These are phyloP conservation scores for Penicillium brevicompactum DNA, from an alignment of 2,329 filamentous ascomycete genomes.

Conservation along the genomic window DNA sequence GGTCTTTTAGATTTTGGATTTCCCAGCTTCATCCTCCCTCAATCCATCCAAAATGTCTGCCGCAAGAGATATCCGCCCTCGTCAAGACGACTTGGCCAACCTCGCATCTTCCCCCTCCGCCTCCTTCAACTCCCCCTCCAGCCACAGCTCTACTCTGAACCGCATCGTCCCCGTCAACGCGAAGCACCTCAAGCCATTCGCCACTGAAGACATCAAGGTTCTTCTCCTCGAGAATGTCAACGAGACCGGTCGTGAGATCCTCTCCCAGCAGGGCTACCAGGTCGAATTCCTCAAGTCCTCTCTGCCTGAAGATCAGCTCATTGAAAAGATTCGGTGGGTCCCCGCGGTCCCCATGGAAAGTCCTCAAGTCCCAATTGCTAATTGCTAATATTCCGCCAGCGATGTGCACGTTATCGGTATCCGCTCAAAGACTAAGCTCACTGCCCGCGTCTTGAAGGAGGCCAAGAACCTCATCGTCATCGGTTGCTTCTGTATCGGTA, in stretches of 20 bases:
- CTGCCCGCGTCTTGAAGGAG: constrained; percentile 77
- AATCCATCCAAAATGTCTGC: constrained; percentile 27
- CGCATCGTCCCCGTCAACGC: constrained; percentile 49
- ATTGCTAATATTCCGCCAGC: constrained; percentile 46
- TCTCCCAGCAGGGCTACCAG: constrained; percentile 87
- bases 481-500: constrained; percentile 98
- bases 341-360: not conserved
- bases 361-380: constrained; percentile 9
- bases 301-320: constrained; percentile 86
- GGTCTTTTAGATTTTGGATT: not conserved
- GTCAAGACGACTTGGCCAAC: constrained; percentile 46
- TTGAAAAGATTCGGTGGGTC: constrained; percentile 87
- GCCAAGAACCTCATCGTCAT: constrained; percentile 94
- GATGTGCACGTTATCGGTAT: constrained; percentile 98
- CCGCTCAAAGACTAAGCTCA: constrained; percentile 95
- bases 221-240: constrained; percentile 96
- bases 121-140: constrained; percentile 73
- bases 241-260: constrained; percentile 79
- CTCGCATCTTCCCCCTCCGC: constrained; percentile 75
- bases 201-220: constrained; percentile 95
- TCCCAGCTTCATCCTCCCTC: constrained; percentile 2
- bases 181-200: constrained; percentile 92
- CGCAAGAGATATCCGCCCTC: constrained; percentile 39
- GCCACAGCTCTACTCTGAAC: constrained; percentile 54
- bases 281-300: constrained; percentile 90